phyloP scores from a whole-genome alignment of 257 asterid genomes.

The Solanum virginianum region DNA sequence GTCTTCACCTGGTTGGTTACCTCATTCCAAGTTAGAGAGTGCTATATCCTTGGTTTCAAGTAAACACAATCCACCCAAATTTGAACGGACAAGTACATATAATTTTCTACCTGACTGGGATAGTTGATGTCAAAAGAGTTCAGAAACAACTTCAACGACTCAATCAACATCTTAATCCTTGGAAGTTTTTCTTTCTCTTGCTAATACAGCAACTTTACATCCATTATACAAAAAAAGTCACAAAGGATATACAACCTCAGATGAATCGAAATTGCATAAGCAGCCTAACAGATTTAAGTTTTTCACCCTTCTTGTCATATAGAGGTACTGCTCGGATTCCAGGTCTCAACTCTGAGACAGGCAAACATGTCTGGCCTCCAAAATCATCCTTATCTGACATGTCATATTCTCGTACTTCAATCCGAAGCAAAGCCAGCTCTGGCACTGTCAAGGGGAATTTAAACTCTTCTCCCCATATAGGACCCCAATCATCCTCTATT shows the following conservation, averaged over 20 bases:
- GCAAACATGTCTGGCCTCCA: constrained; percentile 98
- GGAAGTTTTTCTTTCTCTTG: neutral
- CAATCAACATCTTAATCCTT: neutral
- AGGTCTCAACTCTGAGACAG: constrained; percentile 69
- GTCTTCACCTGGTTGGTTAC: neutral
- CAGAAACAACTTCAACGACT: neutral
- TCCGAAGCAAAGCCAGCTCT: constrained; percentile 76
- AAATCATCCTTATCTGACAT: constrained; percentile 92
- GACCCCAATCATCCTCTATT: constrained; percentile 92
- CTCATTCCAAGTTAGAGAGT: neutral
- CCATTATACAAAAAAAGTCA: neutral
- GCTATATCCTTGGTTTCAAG: neutral
- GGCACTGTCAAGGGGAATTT: constrained; percentile 74
- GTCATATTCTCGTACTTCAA: constrained; percentile 77
- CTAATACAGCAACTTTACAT: neutral
- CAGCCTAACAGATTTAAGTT: constrained; percentile 71
- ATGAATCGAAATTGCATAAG: constrained; percentile 74
- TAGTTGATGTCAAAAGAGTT: neutral
- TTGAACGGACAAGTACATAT: neutral
- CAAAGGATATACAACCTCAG: constrained; percentile 6
- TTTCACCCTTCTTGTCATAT: constrained; percentile 72
- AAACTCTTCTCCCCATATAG: constrained; percentile 83
- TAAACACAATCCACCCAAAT: neutral
- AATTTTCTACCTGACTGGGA: neutral
- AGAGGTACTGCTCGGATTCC: constrained; percentile 87